Conservation (phyloP, 371 early-diverging fungal genomes). For the Rhizopus stolonifer region DNA sequence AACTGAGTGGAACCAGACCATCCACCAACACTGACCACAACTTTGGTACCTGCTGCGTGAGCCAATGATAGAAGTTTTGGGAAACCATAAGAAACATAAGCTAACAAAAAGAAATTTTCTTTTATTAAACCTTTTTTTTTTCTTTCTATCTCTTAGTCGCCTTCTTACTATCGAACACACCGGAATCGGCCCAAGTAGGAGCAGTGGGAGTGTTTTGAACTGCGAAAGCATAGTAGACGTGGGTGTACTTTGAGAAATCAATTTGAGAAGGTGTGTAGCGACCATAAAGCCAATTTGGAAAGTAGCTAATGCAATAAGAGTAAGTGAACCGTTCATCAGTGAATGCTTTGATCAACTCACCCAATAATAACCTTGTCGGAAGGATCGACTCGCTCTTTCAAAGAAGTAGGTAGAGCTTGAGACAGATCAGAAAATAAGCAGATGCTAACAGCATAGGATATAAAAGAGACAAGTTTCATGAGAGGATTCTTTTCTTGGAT, state of each 20-base stretch:
- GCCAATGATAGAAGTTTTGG: slow-evolving; percentile 40
- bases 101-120: not conserved
- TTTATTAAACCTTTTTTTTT: slow-evolving; percentile 1
- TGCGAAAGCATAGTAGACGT: slow-evolving; percentile 54
- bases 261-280: slow-evolving; percentile 35
- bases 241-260: slow-evolving; percentile 54
- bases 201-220: slow-evolving; percentile 34
- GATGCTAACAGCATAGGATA: slow-evolving; percentile 11
- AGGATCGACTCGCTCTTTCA: slow-evolving; percentile 12
- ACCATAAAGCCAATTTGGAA: slow-evolving; percentile 39
- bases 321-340: not conserved
- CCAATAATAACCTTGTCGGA: slow-evolving; percentile 24
- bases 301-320: slow-evolving; percentile 19
- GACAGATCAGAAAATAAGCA: slow-evolving; percentile 8
- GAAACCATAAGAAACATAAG: slow-evolving; percentile 22
- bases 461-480: slow-evolving; percentile 15
- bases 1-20: slow-evolving; percentile 58
- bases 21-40: slow-evolving; percentile 65
- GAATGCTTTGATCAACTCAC: not conserved
- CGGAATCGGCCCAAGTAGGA: slow-evolving; percentile 29
- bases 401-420: slow-evolving; percentile 10
- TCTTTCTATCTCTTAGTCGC: not conserved
- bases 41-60: slow-evolving; percentile 53
- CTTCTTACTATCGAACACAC: slow-evolving; percentile 25
- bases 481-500: not conserved